phyloP scores from a whole-genome alignment of 768 basidiomycete genomes.

The Podaxis sp. region DNA sequence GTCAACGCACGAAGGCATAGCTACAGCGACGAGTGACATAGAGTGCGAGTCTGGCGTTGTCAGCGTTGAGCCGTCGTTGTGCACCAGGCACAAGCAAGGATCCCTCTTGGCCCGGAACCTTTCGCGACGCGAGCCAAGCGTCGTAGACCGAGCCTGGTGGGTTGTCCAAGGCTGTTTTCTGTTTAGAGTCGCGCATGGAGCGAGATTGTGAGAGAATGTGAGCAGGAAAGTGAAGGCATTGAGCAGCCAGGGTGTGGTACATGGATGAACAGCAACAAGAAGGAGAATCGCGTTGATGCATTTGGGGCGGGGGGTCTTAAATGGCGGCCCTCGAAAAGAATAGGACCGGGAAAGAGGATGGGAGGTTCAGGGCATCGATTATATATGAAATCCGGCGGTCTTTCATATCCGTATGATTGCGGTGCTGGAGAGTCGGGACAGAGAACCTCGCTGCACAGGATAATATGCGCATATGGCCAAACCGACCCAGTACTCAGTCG shows the following conservation, averaged over 20 bases:
- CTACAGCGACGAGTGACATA: slow-evolving; percentile 54
- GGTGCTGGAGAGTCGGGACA: slow-evolving; percentile 34
- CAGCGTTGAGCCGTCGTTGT: slow-evolving; percentile 58
- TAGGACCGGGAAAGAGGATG: slow-evolving; percentile 24
- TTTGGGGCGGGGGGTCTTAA: slow-evolving; percentile 29
- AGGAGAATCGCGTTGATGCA: slow-evolving; percentile 26
- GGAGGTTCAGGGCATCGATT: slow-evolving; percentile 29
- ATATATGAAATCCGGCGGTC: slow-evolving; percentile 49
- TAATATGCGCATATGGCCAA: slow-evolving; percentile 43
- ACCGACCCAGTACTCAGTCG: slow-evolving; percentile 38
- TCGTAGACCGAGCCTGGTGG: slow-evolving; percentile 41
- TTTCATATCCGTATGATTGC: slow-evolving; percentile 47
- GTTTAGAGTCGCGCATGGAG: slow-evolving; percentile 24
- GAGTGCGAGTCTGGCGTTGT: slow-evolving; percentile 58
- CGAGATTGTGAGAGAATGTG: slow-evolving; percentile 34
- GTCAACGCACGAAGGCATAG: slow-evolving; percentile 48
- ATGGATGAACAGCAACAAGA: slow-evolving; percentile 37
- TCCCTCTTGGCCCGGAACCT: slow-evolving; percentile 45
- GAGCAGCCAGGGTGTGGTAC: slow-evolving; percentile 36
- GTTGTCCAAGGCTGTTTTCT: slow-evolving; percentile 16
- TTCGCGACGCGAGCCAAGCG: slow-evolving; percentile 60
- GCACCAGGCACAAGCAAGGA: slow-evolving; percentile 62
- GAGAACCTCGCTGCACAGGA: slow-evolving; percentile 33
- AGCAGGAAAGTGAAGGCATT: slow-evolving; percentile 36
- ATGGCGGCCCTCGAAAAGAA: slow-evolving; percentile 20